These are phyloP conservation scores for Aspergillus arachidicola DNA, from an alignment of 2,329 filamentous ascomycete species.

Conservation along the genomic window DNA sequence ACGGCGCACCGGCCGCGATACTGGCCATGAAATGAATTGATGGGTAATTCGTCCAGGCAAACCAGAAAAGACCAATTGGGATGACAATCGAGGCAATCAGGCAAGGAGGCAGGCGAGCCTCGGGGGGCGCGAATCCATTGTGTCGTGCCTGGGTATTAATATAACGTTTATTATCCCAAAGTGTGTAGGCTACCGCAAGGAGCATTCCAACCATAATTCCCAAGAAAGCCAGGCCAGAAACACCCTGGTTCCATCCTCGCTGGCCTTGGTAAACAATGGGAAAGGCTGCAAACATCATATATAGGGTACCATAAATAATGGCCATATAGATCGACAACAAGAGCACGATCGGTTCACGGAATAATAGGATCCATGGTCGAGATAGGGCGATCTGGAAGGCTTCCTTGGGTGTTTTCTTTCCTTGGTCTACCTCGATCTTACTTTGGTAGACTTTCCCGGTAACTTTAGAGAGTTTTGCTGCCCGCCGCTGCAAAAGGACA, in stretches of 20 bases:
- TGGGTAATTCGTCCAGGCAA: conserved; percentile 21
- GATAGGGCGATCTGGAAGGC: conserved; percentile 46
- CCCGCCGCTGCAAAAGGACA: conserved; percentile 51
- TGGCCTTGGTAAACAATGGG: conserved; percentile 48
- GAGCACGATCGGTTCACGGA: conserved; percentile 51
- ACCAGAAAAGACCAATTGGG: conserved; percentile 21
- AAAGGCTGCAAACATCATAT: conserved; percentile 53
- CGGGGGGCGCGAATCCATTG: conserved; percentile 18
- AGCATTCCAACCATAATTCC: conserved; percentile 44
- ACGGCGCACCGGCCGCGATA: conserved; percentile 16
- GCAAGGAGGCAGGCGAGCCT: conserved; percentile 18
- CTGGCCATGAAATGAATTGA: conserved; percentile 17
- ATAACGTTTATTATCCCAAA: conserved; percentile 33
- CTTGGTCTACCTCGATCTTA: conserved; percentile 20
- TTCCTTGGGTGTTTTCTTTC: conserved; percentile 19
- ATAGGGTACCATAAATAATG: conserved; percentile 51
- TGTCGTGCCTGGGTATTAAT: conserved; percentile 7
- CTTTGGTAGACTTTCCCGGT: conserved; percentile 50
- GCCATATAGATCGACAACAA: conserved; percentile 49
- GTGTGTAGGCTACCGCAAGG: conserved; percentile 37
- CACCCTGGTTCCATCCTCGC: conserved; percentile 46
- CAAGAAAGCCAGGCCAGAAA: conserved; percentile 48
- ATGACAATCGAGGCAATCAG: conserved; percentile 19
- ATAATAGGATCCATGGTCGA: conserved; percentile 48
- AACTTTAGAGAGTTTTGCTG: conserved; percentile 46